phyloP scores from a whole-genome alignment of 1,284 basidiomycete species.

The Puccinia horiana region DNA sequence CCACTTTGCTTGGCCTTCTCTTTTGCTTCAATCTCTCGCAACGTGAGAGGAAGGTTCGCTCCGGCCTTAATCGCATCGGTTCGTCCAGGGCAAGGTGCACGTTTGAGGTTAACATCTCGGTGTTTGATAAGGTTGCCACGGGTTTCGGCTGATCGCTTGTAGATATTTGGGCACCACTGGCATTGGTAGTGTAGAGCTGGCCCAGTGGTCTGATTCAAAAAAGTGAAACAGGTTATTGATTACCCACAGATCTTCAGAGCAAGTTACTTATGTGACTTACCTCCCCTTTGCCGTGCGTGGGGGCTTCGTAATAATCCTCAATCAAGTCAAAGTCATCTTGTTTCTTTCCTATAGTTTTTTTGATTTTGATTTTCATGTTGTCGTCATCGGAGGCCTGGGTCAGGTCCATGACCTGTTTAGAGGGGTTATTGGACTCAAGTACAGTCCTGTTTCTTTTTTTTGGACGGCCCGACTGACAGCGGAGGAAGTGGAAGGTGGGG shows the following conservation, averaged over 20 bases:
- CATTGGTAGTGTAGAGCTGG: not conserved
- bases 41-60: not conserved
- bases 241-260: too few relatives aligned
- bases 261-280: not conserved
- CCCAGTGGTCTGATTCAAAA: too few relatives aligned
- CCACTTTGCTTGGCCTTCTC: not conserved
- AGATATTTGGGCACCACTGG: not conserved
- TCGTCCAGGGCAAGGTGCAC: not conserved
- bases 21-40: too few relatives aligned
- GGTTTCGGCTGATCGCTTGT: not conserved
- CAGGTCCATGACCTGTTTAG: not conserved
- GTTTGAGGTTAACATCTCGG: not conserved
- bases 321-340: not conserved
- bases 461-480: too few relatives aligned
- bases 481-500: too few relatives aligned
- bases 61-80: not conserved
- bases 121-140: not conserved
- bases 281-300: not conserved
- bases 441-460: too few relatives aligned
- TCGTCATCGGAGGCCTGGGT: not conserved
- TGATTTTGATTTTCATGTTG: not conserved
- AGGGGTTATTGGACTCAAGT: too few relatives aligned
- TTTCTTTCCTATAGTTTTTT: not conserved
- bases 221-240: not conserved
- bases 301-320: not conserved